A percentile compares a stretch with the other conserved stretches of the same genome.
phyloP scores from a whole-genome alignment of 768 basidiomycete genomes.

The Tulasnella sp. region DNA sequence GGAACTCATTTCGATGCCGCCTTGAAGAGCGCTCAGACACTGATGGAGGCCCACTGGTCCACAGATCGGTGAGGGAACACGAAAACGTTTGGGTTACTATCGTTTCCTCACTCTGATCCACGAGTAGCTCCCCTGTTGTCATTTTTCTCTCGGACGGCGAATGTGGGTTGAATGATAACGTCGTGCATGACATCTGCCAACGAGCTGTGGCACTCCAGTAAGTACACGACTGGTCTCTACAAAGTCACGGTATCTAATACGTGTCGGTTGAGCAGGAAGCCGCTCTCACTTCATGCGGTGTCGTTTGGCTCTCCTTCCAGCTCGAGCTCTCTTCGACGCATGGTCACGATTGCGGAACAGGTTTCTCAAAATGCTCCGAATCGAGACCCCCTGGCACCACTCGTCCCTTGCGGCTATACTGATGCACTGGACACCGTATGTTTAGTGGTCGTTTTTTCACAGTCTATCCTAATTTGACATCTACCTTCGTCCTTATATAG shows the following conservation, averaged over 20 bases:
- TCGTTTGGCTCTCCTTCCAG: constrained; percentile 36
- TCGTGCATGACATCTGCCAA: constrained; percentile 34
- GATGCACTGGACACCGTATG: constrained; percentile 44
- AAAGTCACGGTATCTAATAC: no score
- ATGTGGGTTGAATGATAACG: constrained; percentile 31
- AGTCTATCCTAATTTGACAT: constrained; percentile 32
- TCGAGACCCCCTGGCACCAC: constrained; percentile 32
- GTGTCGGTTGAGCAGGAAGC: constrained; percentile 35
- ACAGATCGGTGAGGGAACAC: constrained; percentile 34
- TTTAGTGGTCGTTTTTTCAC: constrained; percentile 17
- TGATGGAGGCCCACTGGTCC: constrained; percentile 42
- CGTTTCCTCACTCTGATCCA: background rate
- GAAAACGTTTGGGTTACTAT: background rate
- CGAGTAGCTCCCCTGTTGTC: constrained; percentile 38
- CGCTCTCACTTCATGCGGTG: constrained; percentile 49
- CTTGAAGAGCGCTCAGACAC: constrained; percentile 27
- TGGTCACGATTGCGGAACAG: constrained; percentile 42
- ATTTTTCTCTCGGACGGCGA: constrained; percentile 52
- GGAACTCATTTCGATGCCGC: constrained; percentile 41
- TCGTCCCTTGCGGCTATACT: constrained; percentile 37
- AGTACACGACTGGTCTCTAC: background rate
- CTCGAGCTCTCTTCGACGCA: constrained; percentile 32
- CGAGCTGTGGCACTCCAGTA: constrained; percentile 30
- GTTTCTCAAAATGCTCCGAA: constrained; percentile 37
- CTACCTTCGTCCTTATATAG: constrained; percentile 24